Percentiles rank a stretch among this genome's conserved stretches.
phyloP scores from a whole-genome alignment of 305 asterid species.

The Fraxinus dipetala region DNA sequence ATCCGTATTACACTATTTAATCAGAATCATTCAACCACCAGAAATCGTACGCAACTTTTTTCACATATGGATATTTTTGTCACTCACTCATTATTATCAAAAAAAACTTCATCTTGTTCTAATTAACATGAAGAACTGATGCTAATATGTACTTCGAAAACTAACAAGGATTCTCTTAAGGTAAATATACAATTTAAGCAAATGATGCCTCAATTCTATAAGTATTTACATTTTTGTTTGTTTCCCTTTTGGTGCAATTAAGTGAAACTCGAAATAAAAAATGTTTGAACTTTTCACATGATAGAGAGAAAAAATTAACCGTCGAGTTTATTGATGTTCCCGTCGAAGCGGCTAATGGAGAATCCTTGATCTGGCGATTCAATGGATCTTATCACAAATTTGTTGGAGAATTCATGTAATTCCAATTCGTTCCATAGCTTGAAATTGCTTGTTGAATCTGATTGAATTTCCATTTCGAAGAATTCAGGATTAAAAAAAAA shows the following conservation, averaged over 20 bases:
- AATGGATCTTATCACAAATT: conserved; percentile 56
- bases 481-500: neutral
- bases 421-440: conserved; percentile 73
- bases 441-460: conserved; percentile 29
- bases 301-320: conserved; percentile 21
- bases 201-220: neutral
- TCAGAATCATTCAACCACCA: neutral
- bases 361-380: conserved; percentile 77
- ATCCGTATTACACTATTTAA: neutral
- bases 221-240: neutral
- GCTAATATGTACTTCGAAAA: neutral
- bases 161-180: neutral
- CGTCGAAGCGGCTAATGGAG: conserved; percentile 68
- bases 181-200: neutral
- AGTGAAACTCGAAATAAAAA: neutral
- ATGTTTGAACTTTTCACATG: neutral
- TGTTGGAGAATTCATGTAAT: conserved; percentile 60
- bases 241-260: neutral
- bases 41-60: neutral
- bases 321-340: conserved; percentile 38
- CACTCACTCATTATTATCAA: neutral
- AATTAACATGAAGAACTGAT: neutral
- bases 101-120: neutral
- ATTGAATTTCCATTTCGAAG: conserved; percentile 24
- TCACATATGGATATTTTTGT: neutral